Evolutionary conservation across 768 basidiomycete species (phyloP).

Genomic region (Kockovaella imperatae): DNA sequence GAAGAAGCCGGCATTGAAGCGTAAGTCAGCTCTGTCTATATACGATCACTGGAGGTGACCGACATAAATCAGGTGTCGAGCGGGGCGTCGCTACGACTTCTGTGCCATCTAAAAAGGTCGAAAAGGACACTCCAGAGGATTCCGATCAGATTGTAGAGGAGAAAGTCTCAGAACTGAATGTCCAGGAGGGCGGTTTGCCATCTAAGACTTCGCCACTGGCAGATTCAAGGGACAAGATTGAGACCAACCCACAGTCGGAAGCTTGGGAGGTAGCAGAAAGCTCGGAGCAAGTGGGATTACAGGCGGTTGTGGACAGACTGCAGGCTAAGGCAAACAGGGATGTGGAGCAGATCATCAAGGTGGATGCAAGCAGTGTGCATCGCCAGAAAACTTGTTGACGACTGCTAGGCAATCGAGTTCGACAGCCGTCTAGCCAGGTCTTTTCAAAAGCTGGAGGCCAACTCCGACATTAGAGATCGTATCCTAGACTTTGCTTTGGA

Average conservation of each 20-base stretch:
- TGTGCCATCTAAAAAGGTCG: constrained; percentile 25
- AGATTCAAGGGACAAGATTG: not conserved
- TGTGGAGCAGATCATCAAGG: constrained; percentile 63
- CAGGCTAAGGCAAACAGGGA: constrained; percentile 88
- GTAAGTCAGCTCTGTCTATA: constrained; percentile 10
- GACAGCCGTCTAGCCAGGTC: constrained; percentile 67
- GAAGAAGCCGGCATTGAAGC: constrained; percentile 43
- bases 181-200: too few relatives aligned
- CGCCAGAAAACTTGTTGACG: not conserved
- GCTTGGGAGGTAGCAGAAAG: constrained; percentile 35
- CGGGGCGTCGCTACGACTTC: constrained; percentile 43
- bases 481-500: constrained; percentile 53
- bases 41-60: not conserved
- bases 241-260: constrained; percentile 1
- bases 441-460: constrained; percentile 58
- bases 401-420: constrained; percentile 62
- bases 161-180: too few relatives aligned
- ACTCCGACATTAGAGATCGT: constrained; percentile 54
- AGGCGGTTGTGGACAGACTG: constrained; percentile 66
- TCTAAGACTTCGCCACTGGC: too few relatives aligned
- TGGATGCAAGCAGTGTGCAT: constrained; percentile 40
- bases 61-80: constrained; percentile 27
- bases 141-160: not conserved
- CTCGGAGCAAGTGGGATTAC: constrained; percentile 50
- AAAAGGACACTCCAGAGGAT: constrained; percentile 7